Percentiles rank a stretch among this genome's conserved stretches.
phyloP scores from a whole-genome alignment of 169 alveolate genomes.

The Plasmodium cynomolgi region DNA sequence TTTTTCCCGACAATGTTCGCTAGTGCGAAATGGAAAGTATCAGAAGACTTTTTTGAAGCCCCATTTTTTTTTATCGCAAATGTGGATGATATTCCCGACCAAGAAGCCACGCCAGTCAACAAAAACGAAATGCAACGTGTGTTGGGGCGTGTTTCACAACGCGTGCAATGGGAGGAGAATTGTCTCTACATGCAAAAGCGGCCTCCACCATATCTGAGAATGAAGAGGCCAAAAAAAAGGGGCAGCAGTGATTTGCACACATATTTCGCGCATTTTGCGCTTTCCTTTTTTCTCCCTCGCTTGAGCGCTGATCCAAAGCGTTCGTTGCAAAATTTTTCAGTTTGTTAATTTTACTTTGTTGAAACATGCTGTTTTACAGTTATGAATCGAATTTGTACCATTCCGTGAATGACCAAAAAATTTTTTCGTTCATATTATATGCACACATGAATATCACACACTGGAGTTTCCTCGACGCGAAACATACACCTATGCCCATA shows the following conservation, averaged over 20 bases:
- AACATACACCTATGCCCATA: not conserved
- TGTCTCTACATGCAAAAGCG: not conserved
- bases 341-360: not conserved
- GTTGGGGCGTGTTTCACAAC: not conserved
- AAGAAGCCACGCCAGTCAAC: not conserved
- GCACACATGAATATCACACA: not conserved
- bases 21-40: not conserved
- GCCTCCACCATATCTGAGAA: not conserved
- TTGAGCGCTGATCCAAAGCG: not conserved
- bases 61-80: not conserved
- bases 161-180: not conserved
- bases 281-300: not conserved
- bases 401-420: not conserved
- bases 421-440: not conserved
- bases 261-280: not conserved
- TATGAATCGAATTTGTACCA: not conserved
- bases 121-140: not conserved
- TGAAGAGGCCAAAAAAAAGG: not conserved
- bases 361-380: constrained; percentile 21
- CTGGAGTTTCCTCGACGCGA: not conserved
- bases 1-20: not conserved
- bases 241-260: not conserved
- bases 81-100: not conserved
- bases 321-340: not conserved
- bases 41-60: not conserved